Percentiles rank a stretch among this genome's conserved stretches.
These are phyloP conservation scores for Hirschioporus abietinus DNA, from an alignment of 768 basidiomycete species.

Conservation along the genomic window DNA sequence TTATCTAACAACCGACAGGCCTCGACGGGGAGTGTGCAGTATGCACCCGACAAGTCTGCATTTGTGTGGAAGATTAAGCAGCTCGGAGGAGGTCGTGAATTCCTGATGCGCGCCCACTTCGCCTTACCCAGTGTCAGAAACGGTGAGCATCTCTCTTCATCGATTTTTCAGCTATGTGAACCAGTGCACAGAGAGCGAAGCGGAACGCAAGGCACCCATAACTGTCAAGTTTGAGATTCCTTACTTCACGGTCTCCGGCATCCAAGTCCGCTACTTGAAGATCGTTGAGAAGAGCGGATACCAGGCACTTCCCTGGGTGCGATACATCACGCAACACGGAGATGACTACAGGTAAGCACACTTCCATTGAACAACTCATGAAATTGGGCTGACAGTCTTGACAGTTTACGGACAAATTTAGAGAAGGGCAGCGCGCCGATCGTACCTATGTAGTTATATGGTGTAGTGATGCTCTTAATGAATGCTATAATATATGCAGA, in stretches of 20 bases:
- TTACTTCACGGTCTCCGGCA: slow-evolving; percentile 96
- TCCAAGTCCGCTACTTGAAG: slow-evolving; percentile 96
- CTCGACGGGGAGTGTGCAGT: slow-evolving; percentile 91
- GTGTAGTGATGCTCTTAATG: no score
- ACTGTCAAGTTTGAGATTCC: slow-evolving; percentile 98
- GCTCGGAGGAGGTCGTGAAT: slow-evolving; percentile 91
- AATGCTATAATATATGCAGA: no score
- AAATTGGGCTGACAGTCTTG: slow-evolving; percentile 5
- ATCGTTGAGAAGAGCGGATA: slow-evolving; percentile 99
- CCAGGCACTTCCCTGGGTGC: slow-evolving; percentile 93
- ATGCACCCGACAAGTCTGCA: slow-evolving; percentile 95
- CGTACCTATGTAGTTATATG: slow-evolving; percentile 27
- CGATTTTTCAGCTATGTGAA: slow-evolving; percentile 4
- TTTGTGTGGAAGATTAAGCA: slow-evolving; percentile 99
- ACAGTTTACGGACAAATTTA: slow-evolving; percentile 64
- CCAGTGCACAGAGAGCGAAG: slow-evolving; percentile 51
- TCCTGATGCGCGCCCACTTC: slow-evolving; percentile 97
- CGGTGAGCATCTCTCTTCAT: slow-evolving; percentile 45
- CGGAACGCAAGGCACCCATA: slow-evolving; percentile 89
- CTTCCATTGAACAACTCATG: not conserved
- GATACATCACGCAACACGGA: slow-evolving; percentile 89
- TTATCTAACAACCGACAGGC: slow-evolving; percentile 45
- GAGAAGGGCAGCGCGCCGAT: slow-evolving; percentile 72
- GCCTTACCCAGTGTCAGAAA: slow-evolving; percentile 90
- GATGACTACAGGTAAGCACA: slow-evolving; percentile 76